Evolutionary conservation across 2,329 filamentous ascomycete species (phyloP), one percentile per base, ranked within the genome.

Genomic region (Neurospora crassa): DNA sequence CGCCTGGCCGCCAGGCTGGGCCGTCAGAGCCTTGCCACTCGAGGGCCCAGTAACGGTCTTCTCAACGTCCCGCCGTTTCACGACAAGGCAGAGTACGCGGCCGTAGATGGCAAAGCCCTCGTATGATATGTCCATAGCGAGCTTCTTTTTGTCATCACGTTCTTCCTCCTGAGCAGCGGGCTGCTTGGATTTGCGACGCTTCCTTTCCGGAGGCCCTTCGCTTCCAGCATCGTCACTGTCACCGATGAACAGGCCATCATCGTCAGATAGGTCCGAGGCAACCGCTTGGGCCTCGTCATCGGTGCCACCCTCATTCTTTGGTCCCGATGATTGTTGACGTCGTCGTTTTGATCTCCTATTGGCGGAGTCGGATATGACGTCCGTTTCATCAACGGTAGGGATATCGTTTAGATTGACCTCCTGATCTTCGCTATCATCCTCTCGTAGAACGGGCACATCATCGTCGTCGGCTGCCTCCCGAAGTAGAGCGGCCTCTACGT

Each of bases 51-150:
- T 74, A 74, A 70, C 53, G 43, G 72, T 69, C 79, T 77, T 69
- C 77, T 78, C 76, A 69, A 75, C 77, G 71, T 78, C 78, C 71
- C 91, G 90, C 79, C 91, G 92, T 80, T 89, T 90, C 77, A 99
- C 90, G 10, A 99, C 91, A 72, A 99, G 85, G 80, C 94, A 98
- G 37, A 99, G 84, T 67, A 97, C 93, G 76, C 93, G 91, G 12
- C 96, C 94, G 82, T 97, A 97, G 78, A 99, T 97, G 76, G 91
- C 92, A 82, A 98, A 98, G 10, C 96, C 95, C 77, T 98, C 94
- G 81, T 98, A 99, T 16, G 90, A 90, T 37, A 95, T 96, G 73
- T 91, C 90, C 83, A 97, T 88, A 24, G 87, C 88, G 76, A 97
- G 83, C 80, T 97, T 98, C 84, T 99, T 97, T 82, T 97, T 96